These are phyloP conservation scores for Coemansia sp. DNA, from an alignment of 192 early-diverging fungal genomes.

Conservation along the genomic window DNA sequence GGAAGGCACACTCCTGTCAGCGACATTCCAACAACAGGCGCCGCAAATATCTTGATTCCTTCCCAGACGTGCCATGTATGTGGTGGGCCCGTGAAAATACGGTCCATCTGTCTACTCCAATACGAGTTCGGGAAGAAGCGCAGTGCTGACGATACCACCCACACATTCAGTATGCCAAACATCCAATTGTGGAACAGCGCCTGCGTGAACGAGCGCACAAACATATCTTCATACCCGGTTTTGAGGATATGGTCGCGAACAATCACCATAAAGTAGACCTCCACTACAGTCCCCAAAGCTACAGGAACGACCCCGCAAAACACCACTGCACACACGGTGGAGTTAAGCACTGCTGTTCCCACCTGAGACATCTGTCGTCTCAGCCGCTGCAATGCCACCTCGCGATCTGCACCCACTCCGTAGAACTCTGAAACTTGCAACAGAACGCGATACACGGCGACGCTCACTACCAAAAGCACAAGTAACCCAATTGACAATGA, in stretches of 20 bases:
- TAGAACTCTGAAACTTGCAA: background rate
- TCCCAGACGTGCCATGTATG: constrained; percentile 40
- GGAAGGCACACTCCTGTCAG: constrained; percentile 13
- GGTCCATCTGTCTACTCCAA: constrained; percentile 19
- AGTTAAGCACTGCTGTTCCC: constrained; percentile 19
- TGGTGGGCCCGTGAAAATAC: constrained; percentile 35
- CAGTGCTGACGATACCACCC: constrained; percentile 27
- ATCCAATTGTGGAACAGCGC: constrained; percentile 42
- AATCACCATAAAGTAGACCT: constrained; percentile 41
- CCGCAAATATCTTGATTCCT: constrained; percentile 23
- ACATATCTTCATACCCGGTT: background rate
- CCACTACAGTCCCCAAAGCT: constrained; percentile 33
- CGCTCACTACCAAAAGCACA: constrained; percentile 41
- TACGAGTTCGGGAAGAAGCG: constrained; percentile 27
- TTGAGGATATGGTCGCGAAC: constrained; percentile 20
- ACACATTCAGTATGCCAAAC: constrained; percentile 39
- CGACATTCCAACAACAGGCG: constrained; percentile 19
- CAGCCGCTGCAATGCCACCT: constrained; percentile 7
- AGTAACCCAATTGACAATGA: constrained; percentile 71
- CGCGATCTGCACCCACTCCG: background rate
- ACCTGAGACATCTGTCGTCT: constrained; percentile 13
- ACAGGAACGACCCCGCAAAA: constrained; percentile 37
- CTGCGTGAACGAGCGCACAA: constrained; percentile 22
- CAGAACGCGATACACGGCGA: constrained; percentile 15
- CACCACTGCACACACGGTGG: constrained; percentile 7